phyloP scores from a whole-genome alignment of 2,329 filamentous ascomycete genomes.

The Shiraia bambusicola region DNA sequence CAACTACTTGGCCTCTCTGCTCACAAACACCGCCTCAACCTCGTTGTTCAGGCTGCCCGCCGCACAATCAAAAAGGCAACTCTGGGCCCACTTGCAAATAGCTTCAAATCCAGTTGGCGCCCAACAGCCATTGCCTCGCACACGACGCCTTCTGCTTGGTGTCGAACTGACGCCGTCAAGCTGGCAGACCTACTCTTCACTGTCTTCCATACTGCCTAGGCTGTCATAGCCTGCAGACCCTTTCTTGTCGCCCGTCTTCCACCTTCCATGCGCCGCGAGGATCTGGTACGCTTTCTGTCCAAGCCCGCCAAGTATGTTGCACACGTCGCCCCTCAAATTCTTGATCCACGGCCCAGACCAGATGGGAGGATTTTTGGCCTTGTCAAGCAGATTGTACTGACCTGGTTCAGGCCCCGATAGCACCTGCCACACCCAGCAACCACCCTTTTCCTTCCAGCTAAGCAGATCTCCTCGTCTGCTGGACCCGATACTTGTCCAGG shows the following conservation, averaged over 20 bases:
- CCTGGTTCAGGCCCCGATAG: constrained; percentile 63
- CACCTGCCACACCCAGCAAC: constrained; percentile 53
- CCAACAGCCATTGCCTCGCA: constrained; percentile 21
- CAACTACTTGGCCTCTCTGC: constrained; percentile 7
- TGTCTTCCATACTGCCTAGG: constrained; percentile 35
- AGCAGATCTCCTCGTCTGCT: constrained; percentile 73
- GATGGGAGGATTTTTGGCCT: not conserved
- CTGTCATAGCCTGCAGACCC: constrained; percentile 41
- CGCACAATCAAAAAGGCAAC: not conserved
- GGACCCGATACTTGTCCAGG: constrained; percentile 78
- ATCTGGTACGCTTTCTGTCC: constrained; percentile 89
- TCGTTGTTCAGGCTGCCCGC: not conserved
- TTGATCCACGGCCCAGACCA: not conserved
- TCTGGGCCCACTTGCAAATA: not conserved
- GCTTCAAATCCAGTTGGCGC: constrained; percentile 13
- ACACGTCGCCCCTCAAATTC: too few relatives aligned
- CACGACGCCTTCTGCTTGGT: constrained; percentile 6
- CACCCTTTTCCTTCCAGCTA: constrained; percentile 27
- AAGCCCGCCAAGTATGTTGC: constrained; percentile 84
- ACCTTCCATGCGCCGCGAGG: constrained; percentile 82
- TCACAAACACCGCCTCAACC: constrained; percentile 1
- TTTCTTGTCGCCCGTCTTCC: constrained; percentile 20
- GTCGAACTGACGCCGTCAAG: constrained; percentile 28
- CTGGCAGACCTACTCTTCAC: constrained; percentile 33
- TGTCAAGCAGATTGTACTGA: constrained; percentile 11